phyloP scores from a whole-genome alignment of 2,329 filamentous ascomycete genomes.

The Didymella glomerata region DNA sequence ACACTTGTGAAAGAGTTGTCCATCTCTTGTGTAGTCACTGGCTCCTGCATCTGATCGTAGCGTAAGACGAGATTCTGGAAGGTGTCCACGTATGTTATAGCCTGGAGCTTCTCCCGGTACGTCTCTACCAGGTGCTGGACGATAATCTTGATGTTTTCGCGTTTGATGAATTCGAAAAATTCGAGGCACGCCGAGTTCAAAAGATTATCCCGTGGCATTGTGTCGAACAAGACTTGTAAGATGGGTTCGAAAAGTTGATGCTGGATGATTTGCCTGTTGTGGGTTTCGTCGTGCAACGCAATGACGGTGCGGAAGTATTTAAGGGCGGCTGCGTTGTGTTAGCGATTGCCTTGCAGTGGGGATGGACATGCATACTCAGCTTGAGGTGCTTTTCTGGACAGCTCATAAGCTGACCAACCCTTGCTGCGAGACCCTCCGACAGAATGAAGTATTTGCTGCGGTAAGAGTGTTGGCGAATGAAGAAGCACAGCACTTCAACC shows the following conservation, averaged over 20 bases:
- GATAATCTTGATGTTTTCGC: conserved; percentile 69
- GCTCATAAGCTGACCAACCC: conserved; percentile 81
- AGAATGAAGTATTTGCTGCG: conserved; percentile 90
- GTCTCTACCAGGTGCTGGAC: conserved; percentile 85
- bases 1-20: conserved; percentile 75
- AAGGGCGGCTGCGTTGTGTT: conserved; percentile 71
- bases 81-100: conserved; percentile 82
- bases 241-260: conserved; percentile 85
- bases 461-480: conserved; percentile 86
- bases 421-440: conserved; percentile 76
- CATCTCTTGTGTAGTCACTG: conserved; percentile 67
- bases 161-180: conserved; percentile 87
- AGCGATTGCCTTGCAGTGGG: conserved; percentile 3
- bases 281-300: conserved; percentile 87
- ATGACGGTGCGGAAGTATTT: conserved; percentile 93
- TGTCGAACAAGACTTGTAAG: conserved; percentile 81
- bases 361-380: conserved; percentile 68
- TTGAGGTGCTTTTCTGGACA: conserved; percentile 92
- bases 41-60: conserved; percentile 74
- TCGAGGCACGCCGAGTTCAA: conserved; percentile 94
- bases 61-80: conserved; percentile 78
- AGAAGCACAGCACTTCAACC: conserved; percentile 92
- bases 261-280: conserved; percentile 83
- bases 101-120: conserved; percentile 78
- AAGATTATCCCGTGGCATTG: conserved; percentile 90